Evolutionary conservation across 2,329 filamentous ascomycete species (phyloP), one percentile per base, ranked within the genome.

Genomic region (Monosporascus ibericus): DNA sequence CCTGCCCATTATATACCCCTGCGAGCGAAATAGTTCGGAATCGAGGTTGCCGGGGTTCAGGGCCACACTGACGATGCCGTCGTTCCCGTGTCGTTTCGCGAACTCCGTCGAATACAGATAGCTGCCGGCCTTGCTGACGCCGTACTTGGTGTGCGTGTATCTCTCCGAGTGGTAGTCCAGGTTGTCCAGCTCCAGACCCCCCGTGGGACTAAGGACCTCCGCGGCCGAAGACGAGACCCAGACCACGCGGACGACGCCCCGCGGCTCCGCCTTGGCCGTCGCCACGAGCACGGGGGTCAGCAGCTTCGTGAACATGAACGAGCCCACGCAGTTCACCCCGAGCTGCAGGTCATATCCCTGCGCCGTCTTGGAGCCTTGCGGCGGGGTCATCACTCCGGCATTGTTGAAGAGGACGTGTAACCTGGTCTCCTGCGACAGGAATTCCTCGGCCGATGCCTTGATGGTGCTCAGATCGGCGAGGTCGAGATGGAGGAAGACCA

Each of bases 11-110:
- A 57, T 2, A 0, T 6, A 46, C 3, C 46, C 24, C 27, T 55
- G 52, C 25, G 49, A 47, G 18, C 60, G 51, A 46, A 46, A 55
- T 3, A 63, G 52, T 6, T 61, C 58, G 36, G 58, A 57, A 44
- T 58, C 51, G 20, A 63, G 53, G 40, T 46, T 46, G 8, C 60
- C 60, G 1, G 60, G 60, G 38, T 63, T 62, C 52, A 60, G 25
- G 3, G 60, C 14, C 6, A 60, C 37, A 36, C 51, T 56, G 8
- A 60, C 17, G n/a, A 60, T 42, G 14, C 55, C 50, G 51, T 51
- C 49, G 51, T 48, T 24, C 8, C 42, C 47, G 22, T 50, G 46
- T 14, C 48, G 52, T n/a, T 40, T 48, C 30, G 54, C 54, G n/a
- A 56, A 44, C 40, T 56, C 52, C 30, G 30, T 44, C 11, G 54